Evolutionary conservation across 108 stramenopile genomes (phyloP).

Genomic region (Nitzschia sp.): DNA sequence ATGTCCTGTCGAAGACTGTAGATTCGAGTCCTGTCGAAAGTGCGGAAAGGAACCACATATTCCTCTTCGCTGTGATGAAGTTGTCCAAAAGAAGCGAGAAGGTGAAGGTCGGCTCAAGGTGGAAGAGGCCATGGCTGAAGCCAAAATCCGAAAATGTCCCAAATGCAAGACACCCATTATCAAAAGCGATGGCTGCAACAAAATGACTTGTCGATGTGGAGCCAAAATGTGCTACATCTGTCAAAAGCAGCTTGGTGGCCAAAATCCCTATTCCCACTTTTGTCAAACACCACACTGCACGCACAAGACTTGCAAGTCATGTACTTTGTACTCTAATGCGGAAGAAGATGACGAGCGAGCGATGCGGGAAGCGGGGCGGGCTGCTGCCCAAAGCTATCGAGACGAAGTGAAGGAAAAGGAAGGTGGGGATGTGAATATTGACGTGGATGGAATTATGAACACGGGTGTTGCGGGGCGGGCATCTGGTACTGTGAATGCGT

Average conservation of each 20-base stretch:
- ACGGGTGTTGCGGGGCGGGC: no score
- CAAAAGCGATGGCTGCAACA: constrained; percentile 80
- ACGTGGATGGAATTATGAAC: constrained; percentile 27
- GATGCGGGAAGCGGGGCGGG: constrained; percentile 74
- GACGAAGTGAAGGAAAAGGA: constrained; percentile 60
- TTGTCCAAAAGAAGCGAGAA: constrained; percentile 60
- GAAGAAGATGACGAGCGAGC: constrained; percentile 64
- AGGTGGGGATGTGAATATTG: constrained; percentile 39
- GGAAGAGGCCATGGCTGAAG: constrained; percentile 87
- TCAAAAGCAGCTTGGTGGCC: constrained; percentile 43
- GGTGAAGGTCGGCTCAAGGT: constrained; percentile 65
- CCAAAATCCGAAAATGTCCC: constrained; percentile 81
- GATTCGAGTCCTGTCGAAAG: constrained; percentile 70
- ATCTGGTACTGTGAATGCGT: no score
- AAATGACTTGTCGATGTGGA: constrained; percentile 87
- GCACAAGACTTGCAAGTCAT: constrained; percentile 67
- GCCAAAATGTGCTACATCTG: constrained; percentile 80
- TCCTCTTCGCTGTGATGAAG: constrained; percentile 74
- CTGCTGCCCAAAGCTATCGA: constrained; percentile 55
- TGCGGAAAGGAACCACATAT: constrained; percentile 83
- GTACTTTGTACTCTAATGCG: constrained; percentile 70
- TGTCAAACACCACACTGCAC: constrained; percentile 82
- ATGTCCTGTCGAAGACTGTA: constrained; percentile 70
- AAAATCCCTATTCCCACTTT: constrained; percentile 74
- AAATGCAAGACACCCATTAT: constrained; percentile 72